A percentile compares a stretch with the other conserved stretches of the same genome.
These are phyloP conservation scores for Teunomyces aglyptinius DNA, from an alignment of 805 yeast genomes.

Conservation along the genomic window DNA sequence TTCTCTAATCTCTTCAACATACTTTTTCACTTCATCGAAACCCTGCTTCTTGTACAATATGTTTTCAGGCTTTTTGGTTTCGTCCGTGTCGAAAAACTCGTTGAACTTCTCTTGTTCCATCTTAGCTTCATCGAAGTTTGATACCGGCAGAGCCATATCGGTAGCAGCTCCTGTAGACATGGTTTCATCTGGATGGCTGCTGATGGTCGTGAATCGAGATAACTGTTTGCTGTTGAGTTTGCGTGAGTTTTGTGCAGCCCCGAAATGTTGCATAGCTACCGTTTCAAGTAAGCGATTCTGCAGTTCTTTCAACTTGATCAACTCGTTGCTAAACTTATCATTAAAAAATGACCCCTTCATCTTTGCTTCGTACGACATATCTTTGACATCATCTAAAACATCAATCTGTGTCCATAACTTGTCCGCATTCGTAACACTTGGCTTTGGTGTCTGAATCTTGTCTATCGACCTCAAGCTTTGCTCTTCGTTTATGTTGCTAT, in stretches of 20 bases:
- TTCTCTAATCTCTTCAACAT: constrained; percentile 47
- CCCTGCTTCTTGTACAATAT: constrained; percentile 47
- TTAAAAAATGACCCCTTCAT: constrained; percentile 51
- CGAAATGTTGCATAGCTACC: constrained; percentile 32
- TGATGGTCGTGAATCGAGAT: background rate
- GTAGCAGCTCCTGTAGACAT: background rate
- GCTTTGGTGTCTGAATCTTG: constrained; percentile 52
- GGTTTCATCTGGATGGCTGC: background rate
- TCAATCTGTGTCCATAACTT: constrained; percentile 85
- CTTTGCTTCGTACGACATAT: constrained; percentile 48
- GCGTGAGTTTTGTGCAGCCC: constrained; percentile 11
- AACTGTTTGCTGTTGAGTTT: constrained; percentile 10
- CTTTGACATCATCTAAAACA: constrained; percentile 74
- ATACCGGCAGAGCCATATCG: background rate
- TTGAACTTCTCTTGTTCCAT: constrained; percentile 24
- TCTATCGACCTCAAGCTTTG: constrained; percentile 38
- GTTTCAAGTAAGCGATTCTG: constrained; percentile 45
- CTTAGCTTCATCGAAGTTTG: constrained; percentile 21
- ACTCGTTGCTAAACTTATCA: constrained; percentile 47
- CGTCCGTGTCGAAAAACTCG: constrained; percentile 23
- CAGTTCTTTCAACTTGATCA: constrained; percentile 52
- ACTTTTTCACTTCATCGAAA: constrained; percentile 50
- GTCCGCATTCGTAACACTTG: constrained; percentile 68
- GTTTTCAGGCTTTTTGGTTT: constrained; percentile 9
- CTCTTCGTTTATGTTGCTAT: constrained; percentile 8